phyloP scores from a whole-genome alignment of 2,329 filamentous ascomycete genomes.

The Aspergillus sojae region DNA sequence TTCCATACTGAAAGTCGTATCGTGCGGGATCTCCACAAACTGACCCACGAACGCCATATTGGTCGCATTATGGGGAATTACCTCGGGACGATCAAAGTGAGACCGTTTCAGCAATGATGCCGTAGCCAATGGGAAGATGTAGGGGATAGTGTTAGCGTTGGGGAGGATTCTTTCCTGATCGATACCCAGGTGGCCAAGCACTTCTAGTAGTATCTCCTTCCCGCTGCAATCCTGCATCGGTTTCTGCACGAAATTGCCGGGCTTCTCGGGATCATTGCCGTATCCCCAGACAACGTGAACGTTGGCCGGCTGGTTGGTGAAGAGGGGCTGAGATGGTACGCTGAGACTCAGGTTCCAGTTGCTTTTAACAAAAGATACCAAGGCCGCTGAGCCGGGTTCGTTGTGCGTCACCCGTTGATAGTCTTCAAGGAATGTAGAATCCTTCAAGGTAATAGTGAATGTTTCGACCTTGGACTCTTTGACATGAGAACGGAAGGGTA shows the following conservation, averaged over 20 bases:
- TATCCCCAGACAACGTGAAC: constrained; percentile 45
- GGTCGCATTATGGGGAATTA: not conserved
- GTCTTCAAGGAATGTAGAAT: constrained; percentile 29
- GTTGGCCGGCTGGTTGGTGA: constrained; percentile 37
- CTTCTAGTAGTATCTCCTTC: constrained; percentile 41
- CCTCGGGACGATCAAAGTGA: not conserved
- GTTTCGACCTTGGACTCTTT: constrained; percentile 40
- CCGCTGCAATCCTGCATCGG: constrained; percentile 44
- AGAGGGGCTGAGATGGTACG: constrained; percentile 46
- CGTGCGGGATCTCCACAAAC: constrained; percentile 1
- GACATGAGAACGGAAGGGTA: constrained; percentile 36
- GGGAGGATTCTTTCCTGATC: constrained; percentile 30
- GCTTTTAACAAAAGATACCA: constrained; percentile 41
- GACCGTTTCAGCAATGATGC: not conserved
- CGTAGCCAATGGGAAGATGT: not conserved
- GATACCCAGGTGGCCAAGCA: constrained; percentile 40
- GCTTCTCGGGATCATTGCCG: constrained; percentile 35
- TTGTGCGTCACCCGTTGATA: constrained; percentile 33
- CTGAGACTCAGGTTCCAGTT: constrained; percentile 45
- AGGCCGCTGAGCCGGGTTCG: constrained; percentile 32
- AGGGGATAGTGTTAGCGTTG: constrained; percentile 35
- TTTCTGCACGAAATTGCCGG: constrained; percentile 43
- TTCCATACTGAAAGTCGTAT: constrained; percentile 2
- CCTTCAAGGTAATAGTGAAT: constrained; percentile 42
- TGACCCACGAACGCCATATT: constrained; percentile 1